Conservation (phyloP, 371 early-diverging fungal species). For the Haplosporangium sp. region DNA sequence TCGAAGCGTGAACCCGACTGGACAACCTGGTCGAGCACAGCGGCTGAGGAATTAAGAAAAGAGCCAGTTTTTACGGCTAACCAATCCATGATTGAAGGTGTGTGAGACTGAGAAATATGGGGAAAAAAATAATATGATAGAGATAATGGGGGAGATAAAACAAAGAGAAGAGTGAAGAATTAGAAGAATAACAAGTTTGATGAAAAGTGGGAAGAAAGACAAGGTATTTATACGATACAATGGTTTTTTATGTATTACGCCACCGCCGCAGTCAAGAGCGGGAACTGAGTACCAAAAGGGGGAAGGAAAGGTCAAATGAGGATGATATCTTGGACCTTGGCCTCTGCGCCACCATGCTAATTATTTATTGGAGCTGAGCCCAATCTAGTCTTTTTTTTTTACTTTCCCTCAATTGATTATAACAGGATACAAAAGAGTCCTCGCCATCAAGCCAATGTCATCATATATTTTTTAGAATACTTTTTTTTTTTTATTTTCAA, state of each 20-base stretch:
- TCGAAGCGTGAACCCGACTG: constrained; percentile 40
- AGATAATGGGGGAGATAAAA: not conserved
- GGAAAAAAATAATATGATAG: not conserved
- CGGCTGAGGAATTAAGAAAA: constrained; percentile 44
- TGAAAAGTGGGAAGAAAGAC: not conserved
- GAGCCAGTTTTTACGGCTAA: constrained; percentile 35
- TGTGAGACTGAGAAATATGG: not conserved
- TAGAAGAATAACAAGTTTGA: not conserved
- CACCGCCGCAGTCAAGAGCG: not conserved
- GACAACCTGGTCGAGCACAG: constrained; percentile 44
- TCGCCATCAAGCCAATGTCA: no score
- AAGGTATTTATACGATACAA: not conserved
- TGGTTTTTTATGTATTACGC: not conserved
- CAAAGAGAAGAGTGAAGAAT: constrained; percentile 6
- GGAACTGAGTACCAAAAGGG: no score
- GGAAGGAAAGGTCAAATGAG: no score
- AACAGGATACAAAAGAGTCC: no score
- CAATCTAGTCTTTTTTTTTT: not conserved
- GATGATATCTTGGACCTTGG: not conserved
- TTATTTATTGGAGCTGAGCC: not conserved
- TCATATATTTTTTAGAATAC: no score
- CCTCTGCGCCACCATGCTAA: constrained; percentile 6
- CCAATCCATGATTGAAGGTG: constrained; percentile 41
- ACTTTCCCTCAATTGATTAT: no score
- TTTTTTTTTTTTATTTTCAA: no score